These are phyloP conservation scores for Lepidopterella palustris DNA, from an alignment of 495 filamentous ascomycete genomes.

Conservation along the genomic window DNA sequence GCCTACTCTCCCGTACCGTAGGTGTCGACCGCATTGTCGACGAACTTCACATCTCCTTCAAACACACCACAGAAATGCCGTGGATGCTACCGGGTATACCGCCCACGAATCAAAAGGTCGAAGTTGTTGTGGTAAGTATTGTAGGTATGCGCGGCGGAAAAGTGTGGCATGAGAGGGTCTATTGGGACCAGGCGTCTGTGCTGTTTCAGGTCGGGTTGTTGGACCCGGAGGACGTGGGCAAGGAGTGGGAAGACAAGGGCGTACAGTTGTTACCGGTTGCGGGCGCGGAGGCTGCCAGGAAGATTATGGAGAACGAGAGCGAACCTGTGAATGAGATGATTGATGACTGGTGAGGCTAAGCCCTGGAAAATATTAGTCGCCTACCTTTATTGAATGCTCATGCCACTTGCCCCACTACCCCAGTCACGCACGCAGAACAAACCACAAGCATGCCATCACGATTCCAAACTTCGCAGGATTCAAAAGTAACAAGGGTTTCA, in stretches of 20 bases:
- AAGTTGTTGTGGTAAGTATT: slow-evolving; percentile 67
- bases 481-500: too few relatives aligned
- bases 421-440: too few relatives aligned
- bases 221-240: slow-evolving; percentile 53
- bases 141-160: slow-evolving; percentile 67
- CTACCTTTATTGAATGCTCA: too few relatives aligned
- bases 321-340: slow-evolving; percentile 63
- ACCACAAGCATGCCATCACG: too few relatives aligned
- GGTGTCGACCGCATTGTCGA: slow-evolving; percentile 57
- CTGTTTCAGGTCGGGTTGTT: slow-evolving; percentile 71
- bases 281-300: slow-evolving; percentile 57
- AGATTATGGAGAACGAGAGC: slow-evolving; percentile 57
- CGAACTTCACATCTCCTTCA: slow-evolving; percentile 55
- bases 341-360: slow-evolving; percentile 46
- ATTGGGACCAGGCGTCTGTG: slow-evolving; percentile 83
- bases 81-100: slow-evolving; percentile 79
- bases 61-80: slow-evolving; percentile 63
- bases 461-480: too few relatives aligned
- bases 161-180: slow-evolving; percentile 75
- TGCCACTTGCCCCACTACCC: too few relatives aligned
- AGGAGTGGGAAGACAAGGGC: slow-evolving; percentile 40
- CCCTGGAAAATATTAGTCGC: too few relatives aligned
- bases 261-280: slow-evolving; percentile 63
- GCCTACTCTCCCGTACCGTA: slow-evolving; percentile 64
- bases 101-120: slow-evolving; percentile 59